Evolutionary conservation across 202 grass and related monocot genomes (phyloP), one percentile per base, ranked within the genome.

Genomic region (Bolboschoenoplectus hybrid): DNA sequence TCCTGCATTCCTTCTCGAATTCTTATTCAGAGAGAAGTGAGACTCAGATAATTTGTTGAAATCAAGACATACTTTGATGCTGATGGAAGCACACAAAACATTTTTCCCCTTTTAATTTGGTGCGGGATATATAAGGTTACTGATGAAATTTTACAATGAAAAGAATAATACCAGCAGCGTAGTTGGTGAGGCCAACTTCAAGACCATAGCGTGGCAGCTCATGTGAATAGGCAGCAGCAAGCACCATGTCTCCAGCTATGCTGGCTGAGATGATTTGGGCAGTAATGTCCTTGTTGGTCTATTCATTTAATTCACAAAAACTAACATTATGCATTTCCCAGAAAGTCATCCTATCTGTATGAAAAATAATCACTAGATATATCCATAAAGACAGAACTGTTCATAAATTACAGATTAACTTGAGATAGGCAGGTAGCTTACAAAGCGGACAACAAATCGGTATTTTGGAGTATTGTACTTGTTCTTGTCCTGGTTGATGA

Each of bases 141-240:
- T 38, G 41, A 1, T 41, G 6, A 38, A 38, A 9, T 7, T 14
- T 17, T 35, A 13, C 49, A 57, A 39, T 34, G 57, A 36, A 12
- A 77, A 36, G 10, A 19, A 81, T 11, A 56, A 78, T 89, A 94
- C 93, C 90, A 79, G 93, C 90, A 67, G 93, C 88, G 78, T 94
- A 94, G 86, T 94, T 94, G 82, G 93, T 94, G 51, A 94, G 88
- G 44, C 91, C 93, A 58, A 82, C 93, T 91, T 94, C 88, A 87
- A 94, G 93, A 47, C 93, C 93, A 89, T 86, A 94, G 32, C 0
- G 90, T 12, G 93, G 93, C 3, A 94, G 75, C 71, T 94, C 93
- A 86, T 94, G 93, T 9, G 93, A 89, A 79, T 94, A 94, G 19
- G 93, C 93, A 52, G 90, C 70, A 85, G 90, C 93, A 61, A 94